phyloP scores from a whole-genome alignment of 768 basidiomycete species.

The Kwoniella botswanensis region DNA sequence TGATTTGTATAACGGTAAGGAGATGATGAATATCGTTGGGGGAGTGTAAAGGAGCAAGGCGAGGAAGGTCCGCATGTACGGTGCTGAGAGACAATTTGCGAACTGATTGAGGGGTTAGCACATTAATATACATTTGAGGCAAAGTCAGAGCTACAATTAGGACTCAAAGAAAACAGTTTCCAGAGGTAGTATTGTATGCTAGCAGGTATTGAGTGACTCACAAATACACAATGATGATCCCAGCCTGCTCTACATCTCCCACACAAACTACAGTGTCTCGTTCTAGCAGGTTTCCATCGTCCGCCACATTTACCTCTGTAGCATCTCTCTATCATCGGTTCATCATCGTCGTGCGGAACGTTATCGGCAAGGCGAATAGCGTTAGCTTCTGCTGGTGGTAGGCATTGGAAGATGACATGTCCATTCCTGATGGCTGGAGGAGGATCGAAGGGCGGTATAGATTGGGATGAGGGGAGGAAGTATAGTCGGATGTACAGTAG shows the following conservation, averaged over 20 bases:
- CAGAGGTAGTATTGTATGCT: neutral
- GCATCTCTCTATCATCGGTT: slow-evolving; percentile 43
- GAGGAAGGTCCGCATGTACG: slow-evolving; percentile 51
- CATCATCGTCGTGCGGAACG: neutral
- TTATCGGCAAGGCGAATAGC: slow-evolving; percentile 10
- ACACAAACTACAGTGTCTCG: slow-evolving; percentile 58
- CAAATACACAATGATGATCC: slow-evolving; percentile 59
- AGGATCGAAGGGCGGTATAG: slow-evolving; percentile 39
- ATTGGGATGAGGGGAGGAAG: slow-evolving; percentile 43
- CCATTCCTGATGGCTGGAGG: slow-evolving; percentile 16
- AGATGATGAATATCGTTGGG: slow-evolving; percentile 38
- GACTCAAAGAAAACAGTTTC: no score
- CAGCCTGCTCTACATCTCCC: slow-evolving; percentile 55
- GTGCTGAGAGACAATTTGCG: slow-evolving; percentile 56
- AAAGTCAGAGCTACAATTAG: no score
- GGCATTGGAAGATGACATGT: slow-evolving; percentile 42
- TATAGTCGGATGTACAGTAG: slow-evolving; percentile 44
- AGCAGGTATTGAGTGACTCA: slow-evolving; percentile 22
- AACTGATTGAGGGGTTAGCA: slow-evolving; percentile 27
- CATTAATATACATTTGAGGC: no score
- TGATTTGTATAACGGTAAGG: slow-evolving; percentile 34
- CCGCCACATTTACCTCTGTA: slow-evolving; percentile 55
- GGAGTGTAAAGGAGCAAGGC: slow-evolving; percentile 48
- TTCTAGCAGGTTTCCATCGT: slow-evolving; percentile 58
- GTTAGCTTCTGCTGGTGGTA: slow-evolving; percentile 32